phyloP scores from a whole-genome alignment of 768 basidiomycete species.

The Plicaturopsis crispa region DNA sequence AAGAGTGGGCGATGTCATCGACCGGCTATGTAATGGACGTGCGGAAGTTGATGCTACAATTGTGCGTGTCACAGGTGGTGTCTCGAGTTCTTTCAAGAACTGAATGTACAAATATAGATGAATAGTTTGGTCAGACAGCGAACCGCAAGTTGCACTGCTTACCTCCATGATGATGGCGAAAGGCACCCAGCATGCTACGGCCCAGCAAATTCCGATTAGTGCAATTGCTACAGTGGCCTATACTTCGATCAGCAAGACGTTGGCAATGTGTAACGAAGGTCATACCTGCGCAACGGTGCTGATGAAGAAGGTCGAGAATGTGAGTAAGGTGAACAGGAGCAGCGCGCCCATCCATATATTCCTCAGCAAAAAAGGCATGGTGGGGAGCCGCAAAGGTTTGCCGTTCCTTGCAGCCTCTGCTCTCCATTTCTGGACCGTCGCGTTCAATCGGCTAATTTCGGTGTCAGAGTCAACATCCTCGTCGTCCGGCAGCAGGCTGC shows the following conservation, averaged over 20 bases:
- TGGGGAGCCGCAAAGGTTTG: constrained; percentile 68
- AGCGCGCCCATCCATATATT: constrained; percentile 93
- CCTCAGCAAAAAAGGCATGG: constrained; percentile 85
- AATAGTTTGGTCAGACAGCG: not conserved
- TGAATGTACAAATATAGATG: constrained; percentile 17
- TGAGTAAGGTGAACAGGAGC: constrained; percentile 70
- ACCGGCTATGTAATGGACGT: constrained; percentile 44
- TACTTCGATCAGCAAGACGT: not conserved
- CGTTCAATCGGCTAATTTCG: constrained; percentile 62
- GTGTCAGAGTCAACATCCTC: constrained; percentile 69
- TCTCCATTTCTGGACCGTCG: constrained; percentile 75
- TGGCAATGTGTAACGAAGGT: not conserved
- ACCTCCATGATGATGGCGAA: constrained; percentile 98
- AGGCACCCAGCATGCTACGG: constrained; percentile 96
- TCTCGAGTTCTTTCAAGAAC: constrained; percentile 69
- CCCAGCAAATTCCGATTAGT: constrained; percentile 90
- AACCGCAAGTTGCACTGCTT: constrained; percentile 15
- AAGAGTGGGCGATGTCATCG: constrained; percentile 40
- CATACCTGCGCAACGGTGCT: constrained; percentile 64
- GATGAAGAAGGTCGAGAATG: constrained; percentile 83
- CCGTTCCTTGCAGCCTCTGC: constrained; percentile 75
- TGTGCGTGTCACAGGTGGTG: constrained; percentile 16
- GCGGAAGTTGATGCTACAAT: constrained; percentile 13
- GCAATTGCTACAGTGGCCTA: constrained; percentile 79
- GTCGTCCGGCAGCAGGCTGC: constrained; percentile 63